These are phyloP conservation scores for Cystobasidiaceae sp. DNA, from an alignment of 1,284 basidiomycete species.

Conservation along the genomic window DNA sequence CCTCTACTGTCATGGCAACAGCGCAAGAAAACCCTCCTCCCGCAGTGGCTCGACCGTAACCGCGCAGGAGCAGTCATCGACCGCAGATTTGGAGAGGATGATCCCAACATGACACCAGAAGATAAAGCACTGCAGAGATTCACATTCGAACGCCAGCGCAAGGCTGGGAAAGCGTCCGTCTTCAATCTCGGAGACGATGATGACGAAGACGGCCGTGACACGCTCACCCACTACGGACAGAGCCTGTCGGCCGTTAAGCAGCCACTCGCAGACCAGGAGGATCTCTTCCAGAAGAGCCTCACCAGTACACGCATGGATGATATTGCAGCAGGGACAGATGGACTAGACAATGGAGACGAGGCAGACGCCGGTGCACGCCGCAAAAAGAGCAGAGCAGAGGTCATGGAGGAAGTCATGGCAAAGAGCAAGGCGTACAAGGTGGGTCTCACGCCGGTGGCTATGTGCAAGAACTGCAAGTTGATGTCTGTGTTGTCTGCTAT, in stretches of 20 bases:
- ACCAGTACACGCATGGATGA: not conserved
- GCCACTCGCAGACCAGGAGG: too few species aligned
- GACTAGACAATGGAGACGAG: not conserved
- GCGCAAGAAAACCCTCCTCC: slow-evolving; percentile 80
- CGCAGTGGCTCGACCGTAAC: slow-evolving; percentile 68
- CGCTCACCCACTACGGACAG: slow-evolving; percentile 86
- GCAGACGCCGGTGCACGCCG: slow-evolving; percentile 48
- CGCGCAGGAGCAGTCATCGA: slow-evolving; percentile 86
- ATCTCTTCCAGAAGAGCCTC: slow-evolving; percentile 19
- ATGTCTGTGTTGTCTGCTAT: too few species aligned
- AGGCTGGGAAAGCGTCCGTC: slow-evolving; percentile 59
- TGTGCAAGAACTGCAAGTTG: too few species aligned
- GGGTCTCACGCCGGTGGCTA: too few species aligned
- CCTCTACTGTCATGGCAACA: slow-evolving; percentile 46
- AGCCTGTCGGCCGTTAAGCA: slow-evolving; percentile 88
- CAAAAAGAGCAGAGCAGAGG: slow-evolving; percentile 88
- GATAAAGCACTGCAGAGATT: slow-evolving; percentile 97
- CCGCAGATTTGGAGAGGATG: slow-evolving; percentile 91
- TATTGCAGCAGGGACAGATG: too few species aligned
- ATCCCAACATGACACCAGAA: slow-evolving; percentile 82
- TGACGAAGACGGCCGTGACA: slow-evolving; percentile 53
- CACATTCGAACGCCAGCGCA: slow-evolving; percentile 75
- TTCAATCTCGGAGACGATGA: slow-evolving; percentile 81
- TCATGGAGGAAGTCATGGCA: slow-evolving; percentile 96
- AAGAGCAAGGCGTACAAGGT: slow-evolving; percentile 96